Evolutionary conservation across 1,139 yeast genomes (phyloP).

Genomic region (Lodderomyces orthopsilosis): DNA sequence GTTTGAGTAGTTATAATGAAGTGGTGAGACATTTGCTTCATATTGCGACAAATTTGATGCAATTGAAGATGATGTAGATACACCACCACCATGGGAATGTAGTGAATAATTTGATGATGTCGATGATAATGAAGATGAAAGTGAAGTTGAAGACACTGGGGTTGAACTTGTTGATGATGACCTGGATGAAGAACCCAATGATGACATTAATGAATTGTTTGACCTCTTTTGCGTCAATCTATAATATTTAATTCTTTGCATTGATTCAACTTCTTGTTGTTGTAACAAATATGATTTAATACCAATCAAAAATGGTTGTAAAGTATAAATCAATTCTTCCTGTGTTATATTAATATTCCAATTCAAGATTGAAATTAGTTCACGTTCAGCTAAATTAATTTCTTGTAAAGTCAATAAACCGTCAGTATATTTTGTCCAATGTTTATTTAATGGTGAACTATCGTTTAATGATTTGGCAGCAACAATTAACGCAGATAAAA

Average conservation of each 20-base stretch:
- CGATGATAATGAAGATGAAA: constrained; percentile 1
- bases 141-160: constrained; percentile 1
- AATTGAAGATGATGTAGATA: constrained; percentile 11
- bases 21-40: constrained; percentile 1
- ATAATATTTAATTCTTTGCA: constrained; percentile 37
- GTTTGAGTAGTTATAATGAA: not conserved
- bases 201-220: not conserved
- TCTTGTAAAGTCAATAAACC: constrained; percentile 75
- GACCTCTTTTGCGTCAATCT: constrained; percentile 24
- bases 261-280: constrained; percentile 31
- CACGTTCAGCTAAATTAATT: constrained; percentile 89
- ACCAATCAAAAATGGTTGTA: constrained; percentile 73
- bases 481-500: constrained; percentile 79
- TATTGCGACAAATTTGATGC: constrained; percentile 13
- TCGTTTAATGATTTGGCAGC: constrained; percentile 92
- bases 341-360: constrained; percentile 77
- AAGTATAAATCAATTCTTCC: constrained; percentile 63
- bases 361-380: constrained; percentile 72
- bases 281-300: constrained; percentile 47
- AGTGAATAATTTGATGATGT: constrained; percentile 12
- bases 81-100: not conserved
- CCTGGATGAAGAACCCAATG: not conserved
- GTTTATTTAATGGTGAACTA: constrained; percentile 90
- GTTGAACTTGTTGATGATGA: not conserved
- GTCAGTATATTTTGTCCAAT: constrained; percentile 90